Percentiles rank a stretch among this genome's conserved stretches.
phyloP scores from a whole-genome alignment of 129 eudicot species.

The Logfia minima region DNA sequence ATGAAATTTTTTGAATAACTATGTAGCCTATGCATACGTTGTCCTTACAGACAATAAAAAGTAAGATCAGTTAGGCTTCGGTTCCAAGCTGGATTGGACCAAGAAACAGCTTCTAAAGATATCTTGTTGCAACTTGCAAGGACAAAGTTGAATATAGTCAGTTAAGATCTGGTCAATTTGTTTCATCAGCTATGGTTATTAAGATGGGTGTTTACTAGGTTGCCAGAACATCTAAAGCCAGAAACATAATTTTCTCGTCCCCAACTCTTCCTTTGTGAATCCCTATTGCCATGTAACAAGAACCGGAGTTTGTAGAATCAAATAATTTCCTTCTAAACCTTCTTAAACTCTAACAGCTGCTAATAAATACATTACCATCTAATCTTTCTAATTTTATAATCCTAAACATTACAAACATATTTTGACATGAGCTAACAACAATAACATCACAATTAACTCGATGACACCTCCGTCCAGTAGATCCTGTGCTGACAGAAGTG shows the following conservation, averaged over 20 bases:
- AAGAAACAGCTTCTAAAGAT: neutral
- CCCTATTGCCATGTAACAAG: neutral
- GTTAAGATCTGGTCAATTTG: neutral
- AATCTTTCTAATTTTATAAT: neutral
- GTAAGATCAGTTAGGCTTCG: too few species aligned
- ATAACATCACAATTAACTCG: neutral
- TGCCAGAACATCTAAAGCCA: too few species aligned
- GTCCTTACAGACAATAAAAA: too few species aligned
- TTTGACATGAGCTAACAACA: neutral
- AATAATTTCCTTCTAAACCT: neutral
- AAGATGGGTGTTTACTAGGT: neutral
- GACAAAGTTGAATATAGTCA: neutral
- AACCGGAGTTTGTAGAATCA: neutral
- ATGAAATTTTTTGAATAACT: neutral
- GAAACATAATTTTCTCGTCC: too few species aligned
- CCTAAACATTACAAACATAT: neutral
- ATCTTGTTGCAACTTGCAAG: neutral
- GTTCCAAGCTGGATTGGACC: neutral
- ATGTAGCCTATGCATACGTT: too few species aligned
- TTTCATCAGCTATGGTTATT: too few species aligned
- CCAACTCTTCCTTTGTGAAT: too few species aligned
- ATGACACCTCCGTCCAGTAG: neutral
- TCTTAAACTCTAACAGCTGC: constrained; percentile 7
- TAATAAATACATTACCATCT: constrained; percentile 9
- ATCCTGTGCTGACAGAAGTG: neutral